Base-by-base conservation (phyloP, 768 basidiomycete species). In the Trametes punicea region DNA sequence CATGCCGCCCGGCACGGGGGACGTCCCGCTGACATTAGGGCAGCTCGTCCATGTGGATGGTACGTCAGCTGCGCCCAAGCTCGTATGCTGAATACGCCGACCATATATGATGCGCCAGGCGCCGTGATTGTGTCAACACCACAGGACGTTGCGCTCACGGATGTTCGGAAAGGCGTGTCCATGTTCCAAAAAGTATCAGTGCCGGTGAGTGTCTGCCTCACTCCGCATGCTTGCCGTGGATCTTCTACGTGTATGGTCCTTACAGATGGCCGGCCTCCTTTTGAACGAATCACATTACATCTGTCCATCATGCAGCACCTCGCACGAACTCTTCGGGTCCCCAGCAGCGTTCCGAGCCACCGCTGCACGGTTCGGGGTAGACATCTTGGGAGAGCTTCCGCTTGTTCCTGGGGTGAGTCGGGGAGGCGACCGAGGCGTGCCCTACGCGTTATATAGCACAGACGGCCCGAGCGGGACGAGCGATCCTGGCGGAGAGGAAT, bases 1-100 rank as follows among this genome's bases (percentile, higher is more conserved):
- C 68, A 93, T 97, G 87, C 96, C 96, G 2, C 96, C 96, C 0
- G 96, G 96, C 0, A 99, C 96, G 0, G 96, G 96, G 0, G 96
- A 99, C 67, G 93, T 99, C 0, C 91, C 92, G 7, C 78, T 99
- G 44, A 94, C 91, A 6, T 74, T 99, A 0, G 93, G 90, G 1
- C 94, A 97, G 65, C 78, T 95, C 20, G 90, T 94, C 0, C 69
- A 77, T 13, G 88, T 94, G 1, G 83, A 96, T 61, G 93, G 93
- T 91, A 46, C 39, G 84, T 67, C 15, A n/a, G n/a, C n/a, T n/a
- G 5, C 16, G 23, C n/a, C 7, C 23, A 20, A 8, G 15, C 27
- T 15, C 11, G 21, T 4, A 7, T 21, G 15, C 33, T 44, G 25
- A 33, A 5, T 3, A n/a, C 10, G 21, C 9, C 26, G 6, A 62